Evolutionary conservation across 345 rosid species (phyloP).

Genomic region (Moringa oleifera): DNA sequence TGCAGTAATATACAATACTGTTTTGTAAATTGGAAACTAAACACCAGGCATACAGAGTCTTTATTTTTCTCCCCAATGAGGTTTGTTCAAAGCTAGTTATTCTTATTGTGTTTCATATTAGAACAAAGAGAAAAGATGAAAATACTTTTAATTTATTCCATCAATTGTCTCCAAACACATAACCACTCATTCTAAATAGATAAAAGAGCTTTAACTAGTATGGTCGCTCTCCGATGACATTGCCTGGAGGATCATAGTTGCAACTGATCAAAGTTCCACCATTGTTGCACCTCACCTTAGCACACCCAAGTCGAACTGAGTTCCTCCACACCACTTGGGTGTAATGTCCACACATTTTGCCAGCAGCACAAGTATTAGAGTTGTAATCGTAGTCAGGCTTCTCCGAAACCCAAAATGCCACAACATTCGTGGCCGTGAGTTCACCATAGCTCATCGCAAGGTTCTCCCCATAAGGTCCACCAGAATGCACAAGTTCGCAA

Average conservation of each 20-base stretch:
- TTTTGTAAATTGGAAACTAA: too few species aligned
- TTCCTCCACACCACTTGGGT: conserved; percentile 69
- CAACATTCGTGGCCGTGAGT: conserved; percentile 35
- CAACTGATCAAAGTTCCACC: conserved; percentile 51
- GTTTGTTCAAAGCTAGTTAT: too few species aligned
- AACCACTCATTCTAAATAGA: too few species aligned
- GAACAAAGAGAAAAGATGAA: too few species aligned
- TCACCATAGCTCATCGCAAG: conserved; percentile 38
- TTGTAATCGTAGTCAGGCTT: conserved; percentile 37
- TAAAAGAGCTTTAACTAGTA: neutral
- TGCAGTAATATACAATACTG: too few species aligned
- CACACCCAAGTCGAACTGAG: conserved; percentile 56
- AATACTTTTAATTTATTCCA: too few species aligned
- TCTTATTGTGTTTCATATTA: too few species aligned
- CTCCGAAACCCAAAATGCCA: conserved; percentile 52
- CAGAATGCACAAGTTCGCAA: conserved; percentile 47
- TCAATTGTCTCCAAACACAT: too few species aligned
- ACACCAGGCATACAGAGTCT: too few species aligned
- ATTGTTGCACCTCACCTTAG: conserved; percentile 46
- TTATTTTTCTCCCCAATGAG: too few species aligned
- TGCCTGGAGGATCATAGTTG: conserved; percentile 64
- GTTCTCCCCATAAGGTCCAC: conserved; percentile 67
- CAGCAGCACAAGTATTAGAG: conserved; percentile 43
- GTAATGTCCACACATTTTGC: conserved; percentile 54
- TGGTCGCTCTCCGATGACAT: conserved; percentile 41